Percentiles rank a stretch among this genome's conserved stretches.
Evolutionary conservation across 164 flowering plant genomes (phyloP).

Genomic region (Vitis cinerea): DNA sequence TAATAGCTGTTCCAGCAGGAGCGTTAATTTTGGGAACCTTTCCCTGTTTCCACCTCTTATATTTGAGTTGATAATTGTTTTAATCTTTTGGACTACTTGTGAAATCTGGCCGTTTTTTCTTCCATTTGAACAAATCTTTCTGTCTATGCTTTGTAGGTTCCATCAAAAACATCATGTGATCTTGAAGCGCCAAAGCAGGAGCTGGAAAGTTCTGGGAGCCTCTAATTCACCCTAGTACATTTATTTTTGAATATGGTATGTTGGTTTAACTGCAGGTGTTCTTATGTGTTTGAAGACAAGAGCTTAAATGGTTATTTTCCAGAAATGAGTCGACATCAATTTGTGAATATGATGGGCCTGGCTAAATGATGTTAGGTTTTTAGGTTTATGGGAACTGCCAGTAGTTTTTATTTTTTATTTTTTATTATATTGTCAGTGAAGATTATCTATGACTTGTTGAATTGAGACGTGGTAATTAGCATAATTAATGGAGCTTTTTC

Average conservation of each 20-base stretch:
- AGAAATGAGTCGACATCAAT: conserved; percentile 44
- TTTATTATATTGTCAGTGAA: background rate
- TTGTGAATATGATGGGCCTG: conserved; percentile 24
- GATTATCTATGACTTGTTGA: background rate
- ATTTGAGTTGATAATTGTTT: too few relatives aligned
- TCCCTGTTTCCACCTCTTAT: too few relatives aligned
- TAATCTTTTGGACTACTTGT: background rate
- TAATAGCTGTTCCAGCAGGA: too few relatives aligned
- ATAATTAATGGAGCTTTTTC: background rate
- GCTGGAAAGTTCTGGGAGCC: conserved; percentile 8
- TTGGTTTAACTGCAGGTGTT: background rate
- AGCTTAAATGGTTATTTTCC: background rate
- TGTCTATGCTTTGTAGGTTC: conserved; percentile 19
- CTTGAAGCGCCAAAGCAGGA: conserved; percentile 12
- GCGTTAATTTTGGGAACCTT: too few relatives aligned
- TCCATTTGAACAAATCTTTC: background rate
- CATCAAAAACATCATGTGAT: conserved; percentile 8
- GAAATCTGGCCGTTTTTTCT: background rate
- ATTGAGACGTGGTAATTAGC: too few relatives aligned
- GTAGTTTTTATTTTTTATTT: background rate
- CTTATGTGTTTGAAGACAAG: background rate
- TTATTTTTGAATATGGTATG: background rate
- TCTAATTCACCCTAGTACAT: background rate
- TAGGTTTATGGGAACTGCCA: background rate
- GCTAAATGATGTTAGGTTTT: background rate